A percentile compares a stretch with the other conserved stretches of the same genome.
Conservation (phyloP, 1,139 yeast genomes). For the Saccharomycopsis hybrid region DNA sequence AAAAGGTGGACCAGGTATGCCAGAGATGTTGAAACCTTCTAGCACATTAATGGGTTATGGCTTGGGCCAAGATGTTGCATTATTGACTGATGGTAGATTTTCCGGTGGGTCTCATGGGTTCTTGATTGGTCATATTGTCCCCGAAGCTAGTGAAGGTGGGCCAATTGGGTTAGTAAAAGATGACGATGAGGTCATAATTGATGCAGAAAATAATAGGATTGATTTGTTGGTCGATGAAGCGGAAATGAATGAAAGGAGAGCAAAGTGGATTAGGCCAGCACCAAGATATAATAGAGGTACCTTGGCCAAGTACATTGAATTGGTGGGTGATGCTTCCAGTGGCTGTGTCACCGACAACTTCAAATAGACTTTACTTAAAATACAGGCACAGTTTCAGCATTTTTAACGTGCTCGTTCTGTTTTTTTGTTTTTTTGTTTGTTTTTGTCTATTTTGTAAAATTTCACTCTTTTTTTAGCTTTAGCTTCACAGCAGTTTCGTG, state of each 20-base stretch:
- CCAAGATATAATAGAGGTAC: conserved; percentile 92
- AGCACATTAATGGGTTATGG: conserved; percentile 98
- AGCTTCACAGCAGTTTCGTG: too few species aligned
- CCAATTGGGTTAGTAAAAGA: conserved; percentile 92
- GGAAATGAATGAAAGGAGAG: conserved; percentile 65
- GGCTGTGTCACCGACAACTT: conserved; percentile 61
- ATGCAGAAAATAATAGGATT: conserved; percentile 83
- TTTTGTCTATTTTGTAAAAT: too few species aligned
- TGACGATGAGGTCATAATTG: conserved; percentile 88
- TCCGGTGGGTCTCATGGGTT: conserved; percentile 98
- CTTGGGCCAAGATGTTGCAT: conserved; percentile 92
- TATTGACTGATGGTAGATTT: conserved; percentile 95
- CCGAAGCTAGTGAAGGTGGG: conserved; percentile 98
- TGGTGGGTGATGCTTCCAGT: conserved; percentile 83
- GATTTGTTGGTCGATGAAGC: conserved; percentile 72
- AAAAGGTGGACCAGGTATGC: conserved; percentile 99
- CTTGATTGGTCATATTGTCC: conserved; percentile 96
- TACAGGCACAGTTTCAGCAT: too few species aligned
- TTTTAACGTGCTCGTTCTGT: too few species aligned
- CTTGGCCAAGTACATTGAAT: conserved; percentile 71
- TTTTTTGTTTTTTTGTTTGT: too few species aligned
- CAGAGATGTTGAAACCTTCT: conserved; percentile 98
- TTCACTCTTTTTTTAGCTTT: too few species aligned
- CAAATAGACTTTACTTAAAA: neutral
- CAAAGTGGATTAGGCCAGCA: conserved; percentile 70